These are phyloP conservation scores for Smittium mucronatum DNA, from an alignment of 371 early-diverging fungal genomes.

Conservation along the genomic window DNA sequence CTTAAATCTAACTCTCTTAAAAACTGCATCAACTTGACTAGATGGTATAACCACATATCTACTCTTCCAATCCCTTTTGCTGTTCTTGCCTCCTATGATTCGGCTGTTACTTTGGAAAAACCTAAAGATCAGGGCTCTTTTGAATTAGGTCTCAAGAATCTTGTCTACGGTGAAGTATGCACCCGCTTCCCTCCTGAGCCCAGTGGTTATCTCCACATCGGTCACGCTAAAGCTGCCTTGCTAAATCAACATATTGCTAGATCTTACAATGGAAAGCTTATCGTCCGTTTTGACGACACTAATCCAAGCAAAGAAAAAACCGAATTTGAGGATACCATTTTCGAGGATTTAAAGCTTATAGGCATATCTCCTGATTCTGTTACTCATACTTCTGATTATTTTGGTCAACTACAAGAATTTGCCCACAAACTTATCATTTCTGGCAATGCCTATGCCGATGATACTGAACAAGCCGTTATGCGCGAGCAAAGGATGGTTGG, in stretches of 20 bases:
- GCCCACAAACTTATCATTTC: slow-evolving; percentile 81
- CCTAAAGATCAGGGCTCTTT: slow-evolving; percentile 79
- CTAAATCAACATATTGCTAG: slow-evolving; percentile 97
- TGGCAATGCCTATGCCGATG: slow-evolving; percentile 95
- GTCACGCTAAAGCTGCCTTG: slow-evolving; percentile 98
- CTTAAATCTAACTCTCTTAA: slow-evolving; percentile 48
- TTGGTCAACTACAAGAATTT: slow-evolving; percentile 75
- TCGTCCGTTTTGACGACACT: slow-evolving; percentile 99
- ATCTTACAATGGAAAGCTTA: slow-evolving; percentile 81
- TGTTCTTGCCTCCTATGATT: neutral
- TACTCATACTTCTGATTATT: slow-evolving; percentile 94
- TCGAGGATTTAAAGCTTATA: slow-evolving; percentile 77
- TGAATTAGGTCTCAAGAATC: slow-evolving; percentile 74
- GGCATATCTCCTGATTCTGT: slow-evolving; percentile 72
- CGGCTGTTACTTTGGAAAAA: neutral
- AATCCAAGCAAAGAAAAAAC: slow-evolving; percentile 97
- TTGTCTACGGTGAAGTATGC: slow-evolving; percentile 76
- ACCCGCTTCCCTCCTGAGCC: slow-evolving; percentile 99
- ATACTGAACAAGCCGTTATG: slow-evolving; percentile 88
- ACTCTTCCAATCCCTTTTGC: slow-evolving; percentile 39
- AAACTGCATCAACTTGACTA: slow-evolving; percentile 54
- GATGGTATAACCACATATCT: slow-evolving; percentile 73
- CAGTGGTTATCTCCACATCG: slow-evolving; percentile 96
- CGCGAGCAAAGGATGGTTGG: slow-evolving; percentile 84
- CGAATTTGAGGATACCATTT: slow-evolving; percentile 90